A percentile compares a stretch with the other conserved stretches of the same genome.
These are phyloP conservation scores for Metschnikowia orientalis DNA, from an alignment of 805 yeast species.

Conservation along the genomic window DNA sequence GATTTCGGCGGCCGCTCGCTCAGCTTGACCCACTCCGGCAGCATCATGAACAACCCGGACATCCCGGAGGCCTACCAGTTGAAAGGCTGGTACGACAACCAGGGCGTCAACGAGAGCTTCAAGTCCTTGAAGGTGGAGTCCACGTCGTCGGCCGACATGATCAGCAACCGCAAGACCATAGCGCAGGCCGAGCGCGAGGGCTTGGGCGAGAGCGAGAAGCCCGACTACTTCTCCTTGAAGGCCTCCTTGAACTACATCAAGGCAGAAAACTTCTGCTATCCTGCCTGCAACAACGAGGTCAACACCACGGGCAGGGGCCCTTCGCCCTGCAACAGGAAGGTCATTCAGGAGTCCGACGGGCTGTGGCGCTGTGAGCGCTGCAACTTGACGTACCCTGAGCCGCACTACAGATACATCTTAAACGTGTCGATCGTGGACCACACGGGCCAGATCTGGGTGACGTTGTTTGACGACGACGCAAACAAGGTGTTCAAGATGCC, in stretches of 20 bases:
- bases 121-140: constrained; percentile 55
- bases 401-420: constrained; percentile 75
- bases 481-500: constrained; percentile 56
- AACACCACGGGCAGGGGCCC: constrained; percentile 27
- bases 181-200: constrained; percentile 60
- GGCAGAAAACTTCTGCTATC: constrained; percentile 78
- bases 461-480: constrained; percentile 85
- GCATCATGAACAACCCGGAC: constrained; percentile 78
- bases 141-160: constrained; percentile 26
- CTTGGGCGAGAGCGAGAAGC: constrained; percentile 69
- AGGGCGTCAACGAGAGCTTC: constrained; percentile 62
- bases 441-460: constrained; percentile 81
- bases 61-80: constrained; percentile 79
- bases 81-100: constrained; percentile 92
- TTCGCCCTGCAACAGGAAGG: constrained; percentile 70
- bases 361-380: constrained; percentile 95
- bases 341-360: constrained; percentile 62
- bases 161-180: constrained; percentile 61
- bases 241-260: constrained; percentile 70
- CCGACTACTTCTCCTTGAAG: constrained; percentile 72
- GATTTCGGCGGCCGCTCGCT: constrained; percentile 86
- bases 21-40: constrained; percentile 74
- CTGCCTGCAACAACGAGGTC: constrained; percentile 70
- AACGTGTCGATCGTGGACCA: constrained; percentile 74
- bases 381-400: constrained; percentile 61